A percentile compares a stretch with the other conserved stretches of the same genome.
Conservation (phyloP, 2,329 filamentous ascomycete genomes). For the Bipolaris victoriae region DNA sequence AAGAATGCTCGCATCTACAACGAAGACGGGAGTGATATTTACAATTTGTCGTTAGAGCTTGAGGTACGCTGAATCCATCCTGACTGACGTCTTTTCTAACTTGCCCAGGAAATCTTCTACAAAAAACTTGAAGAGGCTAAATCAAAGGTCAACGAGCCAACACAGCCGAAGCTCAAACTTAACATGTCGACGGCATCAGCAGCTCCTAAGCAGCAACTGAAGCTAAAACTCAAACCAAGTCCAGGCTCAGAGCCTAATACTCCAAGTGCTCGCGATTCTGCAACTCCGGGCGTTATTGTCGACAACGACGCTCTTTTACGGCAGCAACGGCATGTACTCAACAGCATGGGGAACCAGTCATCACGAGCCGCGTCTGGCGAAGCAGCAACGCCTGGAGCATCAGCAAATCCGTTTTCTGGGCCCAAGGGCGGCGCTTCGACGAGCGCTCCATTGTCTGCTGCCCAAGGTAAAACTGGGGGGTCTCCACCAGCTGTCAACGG, state of each 20-base stretch:
- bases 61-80: slow-evolving; percentile 62
- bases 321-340: slow-evolving; percentile 59
- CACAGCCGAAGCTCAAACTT: slow-evolving; percentile 79
- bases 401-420: slow-evolving; percentile 39
- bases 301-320: slow-evolving; percentile 61
- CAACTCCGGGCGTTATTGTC: slow-evolving; percentile 57
- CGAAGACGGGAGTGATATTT: slow-evolving; percentile 88
- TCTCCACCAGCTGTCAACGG: slow-evolving; percentile 43
- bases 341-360: slow-evolving; percentile 52
- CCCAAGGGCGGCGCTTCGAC: slow-evolving; percentile 30
- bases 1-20: slow-evolving; percentile 88
- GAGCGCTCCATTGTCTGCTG: slow-evolving; percentile 27
- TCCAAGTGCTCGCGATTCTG: slow-evolving; percentile 49
- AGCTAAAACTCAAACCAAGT: slow-evolving; percentile 62
- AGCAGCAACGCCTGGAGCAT: slow-evolving; percentile 30
- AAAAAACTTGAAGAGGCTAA: slow-evolving; percentile 74
- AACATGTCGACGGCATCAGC: slow-evolving; percentile 61
- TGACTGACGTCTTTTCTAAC: slow-evolving; percentile 17
- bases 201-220: slow-evolving; percentile 60
- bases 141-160: slow-evolving; percentile 72
- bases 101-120: slow-evolving; percentile 69
- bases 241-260: slow-evolving; percentile 49
- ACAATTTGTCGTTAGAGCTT: slow-evolving; percentile 75
- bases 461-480: slow-evolving; percentile 40
- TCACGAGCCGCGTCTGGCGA: slow-evolving; percentile 38